Evolutionary conservation across 2,329 filamentous ascomycete genomes (phyloP), one percentile per base, ranked within the genome.

Genomic region (Fusarium heterosporum): DNA sequence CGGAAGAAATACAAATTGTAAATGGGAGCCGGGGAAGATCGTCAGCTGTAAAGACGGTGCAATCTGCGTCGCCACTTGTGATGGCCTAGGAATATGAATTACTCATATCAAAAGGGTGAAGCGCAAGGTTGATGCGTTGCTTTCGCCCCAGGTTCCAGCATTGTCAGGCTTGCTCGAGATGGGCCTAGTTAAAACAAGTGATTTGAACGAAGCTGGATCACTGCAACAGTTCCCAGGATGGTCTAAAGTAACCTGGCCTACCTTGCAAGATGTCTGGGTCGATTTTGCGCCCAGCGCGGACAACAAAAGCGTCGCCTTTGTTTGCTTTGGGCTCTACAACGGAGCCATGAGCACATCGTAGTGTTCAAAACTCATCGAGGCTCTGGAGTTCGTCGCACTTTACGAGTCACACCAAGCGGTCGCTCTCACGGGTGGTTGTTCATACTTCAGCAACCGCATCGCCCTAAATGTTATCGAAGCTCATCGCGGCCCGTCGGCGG

Each of bases 391-490:
- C 7, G 59, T 64, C 16, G 55, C n/a, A 13, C 43, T 30, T 2
- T 22, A 39, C 3, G 30, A 36, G 26, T 12, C 46, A 14, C 26
- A 64, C 4, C 16, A 63, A 22, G 54, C 59, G 9, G 47, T 67
- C 8, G 63, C 64, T 1, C 42, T 67, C 1, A 67, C 61, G 64
- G 64, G 64, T 1, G 63, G 63, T 12, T 54, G 60, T n/a, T 64
- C 64, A 1, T 64, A 67, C 48, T 67, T 67, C 42, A 67, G 64
- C 25, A 67, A 67, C 17, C 63, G 63, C 4, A 67, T 67, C 5
- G 63, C 63, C 3, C 64, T 67, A 42, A 67, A 67, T 9, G 63
- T 64, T 9, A 67, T 67, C 11, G 64, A 67, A n/a, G 59, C 63
- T 2, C 67, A 46, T 14, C 6, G 30, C 4, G 63, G 64, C 16